phyloP scores from a whole-genome alignment of 495 filamentous ascomycete species.

The Aspergillus carlsbadensis region DNA sequence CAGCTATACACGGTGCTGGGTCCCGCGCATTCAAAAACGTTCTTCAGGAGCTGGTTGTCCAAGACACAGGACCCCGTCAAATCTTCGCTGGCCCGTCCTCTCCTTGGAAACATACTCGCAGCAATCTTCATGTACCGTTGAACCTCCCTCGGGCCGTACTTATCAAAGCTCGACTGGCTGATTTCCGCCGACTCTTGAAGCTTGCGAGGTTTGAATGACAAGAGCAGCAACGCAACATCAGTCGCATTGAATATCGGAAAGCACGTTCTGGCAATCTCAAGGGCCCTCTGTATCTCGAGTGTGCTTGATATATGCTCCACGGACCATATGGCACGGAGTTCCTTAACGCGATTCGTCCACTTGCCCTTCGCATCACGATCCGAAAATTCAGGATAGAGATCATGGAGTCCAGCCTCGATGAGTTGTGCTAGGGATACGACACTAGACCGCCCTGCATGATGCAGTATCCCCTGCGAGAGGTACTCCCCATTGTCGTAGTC shows the following conservation, averaged over 20 bases:
- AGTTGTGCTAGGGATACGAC: constrained; percentile 1
- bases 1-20: too few species aligned
- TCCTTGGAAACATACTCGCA: too few species aligned
- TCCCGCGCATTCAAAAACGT: too few species aligned
- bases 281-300: constrained; percentile 5
- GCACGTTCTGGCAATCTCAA: constrained; percentile 3
- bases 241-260: background rate
- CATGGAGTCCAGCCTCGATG: background rate
- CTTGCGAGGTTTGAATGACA: too few species aligned
- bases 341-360: constrained; percentile 5
- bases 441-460: constrained; percentile 9
- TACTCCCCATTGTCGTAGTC: constrained; percentile 10
- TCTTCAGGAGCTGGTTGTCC: too few species aligned
- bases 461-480: constrained; percentile 9
- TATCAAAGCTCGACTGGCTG: too few species aligned
- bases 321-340: constrained; percentile 2
- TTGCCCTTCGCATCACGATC: background rate
- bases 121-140: too few species aligned
- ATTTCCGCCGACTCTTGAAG: too few species aligned
- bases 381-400: constrained; percentile 9
- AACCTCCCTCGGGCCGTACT: too few species aligned
- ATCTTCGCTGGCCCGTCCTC: too few species aligned
- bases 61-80: too few species aligned
- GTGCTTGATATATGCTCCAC: constrained; percentile 4
- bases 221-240: too few species aligned